These are phyloP conservation scores for Striga hermonthica DNA, from an alignment of 305 asterid genomes.

Conservation along the genomic window DNA sequence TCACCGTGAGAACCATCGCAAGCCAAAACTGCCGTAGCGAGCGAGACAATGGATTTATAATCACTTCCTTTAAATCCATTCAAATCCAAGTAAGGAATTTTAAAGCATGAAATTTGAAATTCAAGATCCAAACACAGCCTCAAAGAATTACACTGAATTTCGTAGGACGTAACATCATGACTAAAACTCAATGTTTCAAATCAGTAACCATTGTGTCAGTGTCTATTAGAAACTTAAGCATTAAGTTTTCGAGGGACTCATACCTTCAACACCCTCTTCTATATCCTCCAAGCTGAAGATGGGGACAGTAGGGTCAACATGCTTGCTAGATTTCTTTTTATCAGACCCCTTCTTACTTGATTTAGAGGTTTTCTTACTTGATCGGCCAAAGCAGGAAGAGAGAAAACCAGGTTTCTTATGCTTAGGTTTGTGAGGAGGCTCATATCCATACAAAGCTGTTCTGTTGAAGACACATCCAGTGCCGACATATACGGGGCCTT, in stretches of 20 bases:
- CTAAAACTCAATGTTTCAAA: neutral
- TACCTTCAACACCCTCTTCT: constrained; percentile 95
- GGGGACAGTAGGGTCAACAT: constrained; percentile 82
- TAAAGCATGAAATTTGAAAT: no score
- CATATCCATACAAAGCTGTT: constrained; percentile 88
- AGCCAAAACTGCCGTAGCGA: no score
- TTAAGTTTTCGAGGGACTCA: constrained; percentile 22
- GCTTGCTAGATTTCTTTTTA: constrained; percentile 77
- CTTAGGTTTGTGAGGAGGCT: constrained; percentile 89
- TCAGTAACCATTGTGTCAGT: neutral
- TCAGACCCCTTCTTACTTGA: constrained; percentile 74
- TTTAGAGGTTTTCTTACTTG: constrained; percentile 63
- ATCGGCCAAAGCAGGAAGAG: constrained; percentile 70
- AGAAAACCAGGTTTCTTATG: constrained; percentile 57
- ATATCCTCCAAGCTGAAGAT: constrained; percentile 84
- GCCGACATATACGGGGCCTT: constrained; percentile 94
- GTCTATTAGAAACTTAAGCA: neutral
- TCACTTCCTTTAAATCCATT: no score
- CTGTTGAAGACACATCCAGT: constrained; percentile 93
- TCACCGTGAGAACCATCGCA: no score
- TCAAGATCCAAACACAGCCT: no score
- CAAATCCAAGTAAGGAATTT: no score
- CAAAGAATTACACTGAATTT: no score
- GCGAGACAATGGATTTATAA: no score
- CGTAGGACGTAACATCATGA: no score